phyloP scores from a whole-genome alignment of 2,329 filamentous ascomycete species.

The Botryosphaeria agaves region DNA sequence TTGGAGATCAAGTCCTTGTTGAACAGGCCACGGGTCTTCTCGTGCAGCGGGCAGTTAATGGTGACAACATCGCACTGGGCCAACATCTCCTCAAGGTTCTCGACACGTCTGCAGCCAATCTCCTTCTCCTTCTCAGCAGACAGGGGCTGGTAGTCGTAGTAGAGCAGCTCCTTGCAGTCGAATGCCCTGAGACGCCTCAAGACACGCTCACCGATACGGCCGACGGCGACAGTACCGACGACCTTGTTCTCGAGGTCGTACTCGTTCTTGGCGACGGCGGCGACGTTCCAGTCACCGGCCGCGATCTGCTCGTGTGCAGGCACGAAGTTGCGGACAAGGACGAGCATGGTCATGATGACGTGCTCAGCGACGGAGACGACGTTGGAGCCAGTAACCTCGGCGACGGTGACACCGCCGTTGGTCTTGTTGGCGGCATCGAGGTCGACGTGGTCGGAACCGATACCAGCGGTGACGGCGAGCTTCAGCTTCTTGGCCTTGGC shows the following conservation, averaged over 20 bases:
- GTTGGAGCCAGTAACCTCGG: constrained; percentile 95
- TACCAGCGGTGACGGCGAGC: constrained; percentile 90
- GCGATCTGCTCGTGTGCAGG: constrained; percentile 90
- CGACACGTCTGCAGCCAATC: constrained; percentile 85
- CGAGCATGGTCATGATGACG: constrained; percentile 96
- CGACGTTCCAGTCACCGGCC: constrained; percentile 85
- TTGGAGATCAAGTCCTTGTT: constrained; percentile 97
- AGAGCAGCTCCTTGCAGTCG: constrained; percentile 98
- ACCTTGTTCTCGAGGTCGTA: constrained; percentile 96
- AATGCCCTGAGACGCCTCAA: constrained; percentile 91
- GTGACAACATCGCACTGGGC: constrained; percentile 92
- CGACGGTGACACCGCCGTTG: constrained; percentile 93
- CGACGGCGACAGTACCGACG: constrained; percentile 92
- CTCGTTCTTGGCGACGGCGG: constrained; percentile 93
- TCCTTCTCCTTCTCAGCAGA: constrained; percentile 74
- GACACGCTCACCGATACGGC: constrained; percentile 95
- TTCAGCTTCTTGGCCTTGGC: constrained; percentile 98
- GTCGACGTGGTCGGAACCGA: constrained; percentile 97
- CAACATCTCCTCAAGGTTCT: constrained; percentile 82
- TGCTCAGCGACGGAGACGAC: constrained; percentile 98
- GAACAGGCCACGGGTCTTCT: constrained; percentile 91
- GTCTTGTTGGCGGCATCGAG: constrained; percentile 94
- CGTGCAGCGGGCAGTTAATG: constrained; percentile 98
- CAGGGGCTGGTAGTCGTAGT: constrained; percentile 98
- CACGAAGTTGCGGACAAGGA: constrained; percentile 94